Evolutionary conservation across 2,329 filamentous ascomycete species (phyloP), one percentile per base, ranked within the genome.

Genomic region (Colletotrichum orbiculare): DNA sequence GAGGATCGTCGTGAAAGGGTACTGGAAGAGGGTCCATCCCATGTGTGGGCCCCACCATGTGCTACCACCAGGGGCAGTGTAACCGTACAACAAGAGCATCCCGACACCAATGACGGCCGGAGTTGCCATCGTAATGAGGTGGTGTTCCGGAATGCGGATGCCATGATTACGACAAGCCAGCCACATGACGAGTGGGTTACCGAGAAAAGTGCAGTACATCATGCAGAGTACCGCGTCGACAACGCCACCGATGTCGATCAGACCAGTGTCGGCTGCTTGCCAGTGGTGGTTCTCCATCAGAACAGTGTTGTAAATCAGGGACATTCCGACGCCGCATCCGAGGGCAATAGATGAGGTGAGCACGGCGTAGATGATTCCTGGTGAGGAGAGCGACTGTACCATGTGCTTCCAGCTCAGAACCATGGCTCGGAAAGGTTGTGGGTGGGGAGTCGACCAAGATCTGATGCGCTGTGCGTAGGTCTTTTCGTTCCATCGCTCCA

Each of bases 171-270:
- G 67, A n/a, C 54, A 42, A 4, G 69, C 70, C 11, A 71, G 17
- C 65, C 67, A 68, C 41, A 71, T 42, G 10, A 62, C 60, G 35
- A 71, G 64, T 3, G 55, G 64, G 39, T 69, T 68, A 12, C 68
- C 70, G 25, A 67, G 17, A 49, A 69, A 68, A n/a, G 65, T 60
- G 13, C 57, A 70, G 47, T 69, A 59, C 38, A 73, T n/a, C 59
- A 68, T 71, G 6, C 73, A 74, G 13, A 74, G 62, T 1, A 81
- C 73, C 3, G 76, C 77, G 3, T 81, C 80, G 6, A 81, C 66
- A 17, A 85, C 82, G n/a, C 79, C 79, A 1, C 82, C 78, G 1
- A 77, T 73, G 67, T 85, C 85, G 73, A 84, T 78, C 7, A 85
- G 71, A 1, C 81, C 78, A 11, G 85, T 74, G 35, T 68, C 60